Evolutionary conservation across 805 yeast genomes (phyloP).

Genomic region (Kodamaea nitidulidarum): DNA sequence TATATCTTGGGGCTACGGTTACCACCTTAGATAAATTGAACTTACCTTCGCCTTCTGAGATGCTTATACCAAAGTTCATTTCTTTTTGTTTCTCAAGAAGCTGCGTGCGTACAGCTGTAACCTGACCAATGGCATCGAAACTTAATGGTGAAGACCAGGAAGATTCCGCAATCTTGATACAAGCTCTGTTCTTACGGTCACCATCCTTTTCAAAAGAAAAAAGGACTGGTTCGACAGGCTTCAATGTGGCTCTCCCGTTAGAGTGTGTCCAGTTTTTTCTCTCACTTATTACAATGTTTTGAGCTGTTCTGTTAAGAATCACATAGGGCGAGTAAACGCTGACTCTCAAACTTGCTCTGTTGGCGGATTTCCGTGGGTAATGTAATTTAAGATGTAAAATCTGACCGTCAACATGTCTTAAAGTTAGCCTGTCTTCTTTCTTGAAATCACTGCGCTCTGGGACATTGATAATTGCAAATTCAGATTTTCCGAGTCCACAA

Average conservation of each 20-base stretch:
- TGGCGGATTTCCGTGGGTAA: conserved; percentile 50
- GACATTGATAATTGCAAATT: conserved; percentile 69
- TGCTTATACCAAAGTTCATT: conserved; percentile 68
- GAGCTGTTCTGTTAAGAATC: conserved; percentile 75
- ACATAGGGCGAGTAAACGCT: conserved; percentile 82
- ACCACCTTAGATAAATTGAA: conserved; percentile 75
- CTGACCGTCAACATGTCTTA: conserved; percentile 65
- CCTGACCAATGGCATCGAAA: conserved; percentile 87
- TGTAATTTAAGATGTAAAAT: conserved; percentile 57
- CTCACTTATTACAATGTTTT: conserved; percentile 53
- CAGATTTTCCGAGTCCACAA: conserved; percentile 60
- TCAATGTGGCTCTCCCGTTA: conserved; percentile 32
- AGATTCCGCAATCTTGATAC: conserved; percentile 63
- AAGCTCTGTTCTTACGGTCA: conserved; percentile 63
- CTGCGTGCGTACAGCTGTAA: conserved; percentile 49
- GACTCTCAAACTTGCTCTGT: conserved; percentile 59
- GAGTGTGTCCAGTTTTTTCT: conserved; percentile 55
- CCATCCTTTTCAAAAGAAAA: conserved; percentile 71
- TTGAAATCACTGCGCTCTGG: conserved; percentile 51
- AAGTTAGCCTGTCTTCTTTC: conserved; percentile 49
- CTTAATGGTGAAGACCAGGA: conserved; percentile 69
- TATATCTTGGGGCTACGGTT: conserved; percentile 76
- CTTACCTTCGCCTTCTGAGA: conserved; percentile 81
- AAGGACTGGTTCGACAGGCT: conserved; percentile 55
- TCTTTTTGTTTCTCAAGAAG: conserved; percentile 52